Percentiles rank a stretch among this genome's conserved stretches.
Conservation (phyloP, 176 grass and related monocot genomes). For the Canna indica region DNA sequence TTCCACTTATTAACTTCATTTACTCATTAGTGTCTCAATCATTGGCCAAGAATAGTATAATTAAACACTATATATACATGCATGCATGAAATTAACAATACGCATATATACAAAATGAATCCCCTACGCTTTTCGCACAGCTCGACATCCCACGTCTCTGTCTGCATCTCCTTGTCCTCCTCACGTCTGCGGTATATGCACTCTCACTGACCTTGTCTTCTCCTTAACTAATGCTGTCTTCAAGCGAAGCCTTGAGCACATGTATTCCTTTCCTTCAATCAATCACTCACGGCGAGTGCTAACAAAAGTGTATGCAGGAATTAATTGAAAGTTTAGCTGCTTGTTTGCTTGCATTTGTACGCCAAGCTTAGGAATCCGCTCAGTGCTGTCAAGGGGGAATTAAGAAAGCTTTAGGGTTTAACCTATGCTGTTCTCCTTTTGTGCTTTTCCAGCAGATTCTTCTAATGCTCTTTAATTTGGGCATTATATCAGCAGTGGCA, state of each 20-base stretch:
- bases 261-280: conserved; percentile 20
- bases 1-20: no score
- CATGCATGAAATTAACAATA: no score
- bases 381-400: conserved; percentile 26
- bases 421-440: conserved; percentile 37
- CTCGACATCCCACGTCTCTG: conserved; percentile 40
- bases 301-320: conserved; percentile 22
- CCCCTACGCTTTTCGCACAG: conserved; percentile 16
- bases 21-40: no score
- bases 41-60: no score
- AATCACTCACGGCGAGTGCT: conserved; percentile 22
- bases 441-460: conserved; percentile 54
- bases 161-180: conserved; percentile 40
- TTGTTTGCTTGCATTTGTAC: conserved; percentile 53
- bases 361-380: conserved; percentile 17
- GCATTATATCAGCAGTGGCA: neutral
- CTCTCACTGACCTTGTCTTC: neutral
- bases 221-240: neutral
- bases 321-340: conserved; percentile 53
- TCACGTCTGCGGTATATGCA: conserved; percentile 42
- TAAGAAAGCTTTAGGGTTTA: conserved; percentile 27
- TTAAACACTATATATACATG: no score
- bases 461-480: conserved; percentile 12
- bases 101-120: neutral
- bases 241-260: conserved; percentile 37